Conservation (phyloP, 495 filamentous ascomycete genomes). For the Physcia stellaris region DNA sequence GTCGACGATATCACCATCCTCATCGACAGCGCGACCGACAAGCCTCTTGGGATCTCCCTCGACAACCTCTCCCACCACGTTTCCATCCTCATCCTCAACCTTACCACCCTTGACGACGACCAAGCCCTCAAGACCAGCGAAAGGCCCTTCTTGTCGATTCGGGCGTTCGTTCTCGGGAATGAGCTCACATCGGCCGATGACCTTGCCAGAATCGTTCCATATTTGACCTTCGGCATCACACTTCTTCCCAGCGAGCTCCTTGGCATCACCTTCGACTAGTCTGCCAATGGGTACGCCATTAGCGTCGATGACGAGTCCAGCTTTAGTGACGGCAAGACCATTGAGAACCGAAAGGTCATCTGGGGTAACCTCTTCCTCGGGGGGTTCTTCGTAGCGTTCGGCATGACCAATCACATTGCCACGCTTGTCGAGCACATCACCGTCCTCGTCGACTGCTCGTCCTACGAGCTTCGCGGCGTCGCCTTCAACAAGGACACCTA, state of each 20-base stretch:
- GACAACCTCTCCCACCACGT: slow-evolving; percentile 57
- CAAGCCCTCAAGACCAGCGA: slow-evolving; percentile 60
- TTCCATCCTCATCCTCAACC: slow-evolving; percentile 53
- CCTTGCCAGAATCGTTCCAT: slow-evolving; percentile 58
- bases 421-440: slow-evolving; percentile 48
- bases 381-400: slow-evolving; percentile 35
- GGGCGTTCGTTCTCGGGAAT: slow-evolving; percentile 62
- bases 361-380: slow-evolving; percentile 28
- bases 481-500: slow-evolving; percentile 45
- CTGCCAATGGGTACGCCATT: slow-evolving; percentile 59
- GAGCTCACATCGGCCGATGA: slow-evolving; percentile 60
- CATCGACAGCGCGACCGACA: slow-evolving; percentile 61
- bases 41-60: slow-evolving; percentile 65
- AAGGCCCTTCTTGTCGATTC: slow-evolving; percentile 54
- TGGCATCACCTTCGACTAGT: slow-evolving; percentile 52
- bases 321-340: slow-evolving; percentile 62
- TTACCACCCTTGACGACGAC: slow-evolving; percentile 55
- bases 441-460: slow-evolving; percentile 48
- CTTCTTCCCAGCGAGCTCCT: slow-evolving; percentile 54
- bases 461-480: slow-evolving; percentile 52
- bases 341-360: slow-evolving; percentile 55
- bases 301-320: slow-evolving; percentile 58
- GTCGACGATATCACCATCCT: slow-evolving; percentile 75
- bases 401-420: slow-evolving; percentile 48
- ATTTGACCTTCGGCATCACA: slow-evolving; percentile 61